Evolutionary conservation across 129 eudicot species (phyloP), one percentile per base, ranked within the genome.

Genomic region (Saussurea involucrata): DNA sequence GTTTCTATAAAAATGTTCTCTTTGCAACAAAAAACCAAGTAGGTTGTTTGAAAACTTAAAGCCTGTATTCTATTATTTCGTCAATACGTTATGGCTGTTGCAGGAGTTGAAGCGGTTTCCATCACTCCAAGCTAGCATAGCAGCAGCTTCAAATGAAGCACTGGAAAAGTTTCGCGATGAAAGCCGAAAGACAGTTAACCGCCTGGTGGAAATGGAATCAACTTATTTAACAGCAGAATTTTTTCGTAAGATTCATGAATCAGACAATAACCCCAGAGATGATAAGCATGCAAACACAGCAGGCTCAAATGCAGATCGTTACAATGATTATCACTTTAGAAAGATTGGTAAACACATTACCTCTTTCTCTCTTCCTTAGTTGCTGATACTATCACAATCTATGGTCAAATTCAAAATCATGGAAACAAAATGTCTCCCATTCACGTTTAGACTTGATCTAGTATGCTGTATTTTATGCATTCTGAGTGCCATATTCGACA

Each of bases 151-250:
- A 67, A 92, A 92, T 80, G 97, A 90, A 28, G 76, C 99, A 66
- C 80, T 95, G 67, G 99, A 95, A 71, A 95, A 69, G 65, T 95
- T 92, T 68, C 97, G 97, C 42, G 99, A 95, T 75, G 99, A 95
- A 77, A 88, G 99, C 74, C 89, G 97, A 22, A 89, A 74, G 82
- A 90, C 99, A 18, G 90, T 92, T 78, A 29, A 68, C 71, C 88
- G 99, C 44, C 78, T 95, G 66, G 99, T 95, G 76, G 99, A 95
- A 80, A 92, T 92, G 95, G 99, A 95, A 86, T 92, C 99, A 24
- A 73, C 89, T 72, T 95, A 95, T 86, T 86, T 95, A 25, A 95
- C 99, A 46, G 97, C 90, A 6, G 99, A 95, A 20, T 95, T 95
- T 69, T 95, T 95, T 64, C 71, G 97, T 29, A 92, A 95, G 73